phyloP scores from a whole-genome alignment of 2,329 filamentous ascomycete genomes.

The Talaromyces sp. region DNA sequence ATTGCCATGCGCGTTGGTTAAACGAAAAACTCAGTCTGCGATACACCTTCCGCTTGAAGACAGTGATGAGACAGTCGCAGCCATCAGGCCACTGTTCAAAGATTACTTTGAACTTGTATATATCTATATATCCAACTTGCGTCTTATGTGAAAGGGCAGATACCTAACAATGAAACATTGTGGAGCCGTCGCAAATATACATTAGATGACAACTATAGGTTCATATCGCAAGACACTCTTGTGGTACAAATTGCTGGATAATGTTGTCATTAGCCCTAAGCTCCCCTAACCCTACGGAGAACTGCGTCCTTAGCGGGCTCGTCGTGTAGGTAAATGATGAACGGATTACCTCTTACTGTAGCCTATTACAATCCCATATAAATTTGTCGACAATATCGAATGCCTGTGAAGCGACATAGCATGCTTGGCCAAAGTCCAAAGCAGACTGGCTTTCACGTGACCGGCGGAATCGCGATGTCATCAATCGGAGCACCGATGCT shows the following conservation, averaged over 20 bases:
- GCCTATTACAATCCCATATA: not conserved
- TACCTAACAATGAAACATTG: not conserved
- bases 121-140: slow-evolving; percentile 6
- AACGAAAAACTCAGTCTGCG: not conserved
- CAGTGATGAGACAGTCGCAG: not conserved
- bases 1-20: not conserved
- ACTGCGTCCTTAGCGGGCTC: not conserved
- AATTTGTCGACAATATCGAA: not conserved
- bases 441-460: not conserved
- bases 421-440: not conserved
- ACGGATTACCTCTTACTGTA: not conserved
- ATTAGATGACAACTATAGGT: not conserved
- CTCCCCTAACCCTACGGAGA: not conserved
- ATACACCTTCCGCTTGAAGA: not conserved
- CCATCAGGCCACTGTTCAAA: not conserved
- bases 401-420: not conserved
- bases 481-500: not conserved
- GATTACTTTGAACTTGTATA: slow-evolving; percentile 12
- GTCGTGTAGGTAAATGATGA: not conserved
- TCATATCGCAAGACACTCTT: not conserved
- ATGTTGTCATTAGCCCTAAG: not conserved
- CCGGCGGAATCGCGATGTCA: slow-evolving; percentile 1
- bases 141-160: not conserved
- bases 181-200: not conserved
- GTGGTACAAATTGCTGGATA: not conserved